Base-by-base conservation (phyloP, 2,329 filamentous ascomycete species). In the Parastagonospora avenae region DNA sequence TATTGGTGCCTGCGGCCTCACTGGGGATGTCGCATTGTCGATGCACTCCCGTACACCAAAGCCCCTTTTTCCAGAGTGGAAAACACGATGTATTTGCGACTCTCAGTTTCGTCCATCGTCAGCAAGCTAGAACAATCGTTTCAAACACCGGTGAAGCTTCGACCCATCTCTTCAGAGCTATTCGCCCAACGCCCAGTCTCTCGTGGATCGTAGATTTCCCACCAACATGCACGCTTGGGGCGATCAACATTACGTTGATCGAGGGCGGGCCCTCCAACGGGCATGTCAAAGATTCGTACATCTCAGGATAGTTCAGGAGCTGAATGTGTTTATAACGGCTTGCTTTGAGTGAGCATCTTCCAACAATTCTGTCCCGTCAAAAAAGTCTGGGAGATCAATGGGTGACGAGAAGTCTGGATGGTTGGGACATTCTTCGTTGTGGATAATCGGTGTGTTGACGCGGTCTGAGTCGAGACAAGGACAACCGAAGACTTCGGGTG, bases 111-210 rank as follows among this genome's bases (percentile, higher is more conserved):
- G n/a, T n/a, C n/a, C n/a, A n/a, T 16, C 33, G n/a, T 36, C 33
- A 36, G 11, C 10, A 36, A 8, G 33, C n/a, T 16, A 24, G 19
- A 24, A 24, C 19, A 24, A 24, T 24, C 19, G 19, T 24, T 24
- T 24, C 19, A 24, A 24, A 24, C 19, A 24, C 19, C 3, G 19
- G 19, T 24, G 19, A 24, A 24, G 29, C 29, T 29, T 53, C 50
- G 2, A 45, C 31, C 53, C 46, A 56, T 43, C 46, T 46, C 42
- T 50, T 53, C 4, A 53, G 43, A 32, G 53, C 48, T 24, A 53
- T 36, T 4, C 6, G 14, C 12, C 46, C 49, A 10, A 56, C 16
- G 12, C 46, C 49, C 4, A 50, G 24, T 27, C 53, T 42, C 14
- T 42, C 36, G 24, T 24, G 42, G 4, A 8, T 19, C 9, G 4